Evolutionary conservation across 129 eudicot genomes (phyloP).

Genomic region (Cynara cardunculus): DNA sequence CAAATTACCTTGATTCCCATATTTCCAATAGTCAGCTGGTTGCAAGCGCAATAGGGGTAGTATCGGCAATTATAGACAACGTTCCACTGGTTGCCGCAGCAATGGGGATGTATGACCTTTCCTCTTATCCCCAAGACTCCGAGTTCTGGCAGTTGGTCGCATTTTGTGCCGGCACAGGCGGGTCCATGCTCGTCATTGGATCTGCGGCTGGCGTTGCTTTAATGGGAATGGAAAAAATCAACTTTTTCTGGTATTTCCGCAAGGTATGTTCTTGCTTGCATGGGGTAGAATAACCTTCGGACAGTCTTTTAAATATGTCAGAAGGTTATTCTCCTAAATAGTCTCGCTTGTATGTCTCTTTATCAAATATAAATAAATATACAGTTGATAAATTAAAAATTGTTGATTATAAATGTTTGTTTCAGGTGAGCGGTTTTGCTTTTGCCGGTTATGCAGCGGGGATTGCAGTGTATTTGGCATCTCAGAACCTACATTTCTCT

Average conservation of each 20-base stretch:
- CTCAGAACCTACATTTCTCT: slow-evolving; percentile 69
- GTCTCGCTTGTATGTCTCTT: background rate
- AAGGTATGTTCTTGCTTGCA: slow-evolving; percentile 47
- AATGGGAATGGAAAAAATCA: slow-evolving; percentile 96
- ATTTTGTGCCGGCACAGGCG: slow-evolving; percentile 96
- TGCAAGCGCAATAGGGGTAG: slow-evolving; percentile 95
- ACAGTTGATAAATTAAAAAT: background rate
- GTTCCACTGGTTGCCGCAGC: slow-evolving; percentile 99
- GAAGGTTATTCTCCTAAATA: background rate
- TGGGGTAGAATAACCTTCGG: background rate
- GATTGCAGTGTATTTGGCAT: slow-evolving; percentile 75
- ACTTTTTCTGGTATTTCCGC: slow-evolving; percentile 90
- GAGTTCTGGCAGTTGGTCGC: slow-evolving; percentile 94
- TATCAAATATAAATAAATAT: background rate
- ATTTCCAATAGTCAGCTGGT: slow-evolving; percentile 68
- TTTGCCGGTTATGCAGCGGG: slow-evolving; percentile 98
- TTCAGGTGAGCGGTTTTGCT: slow-evolving; percentile 90
- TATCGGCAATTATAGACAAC: slow-evolving; percentile 89
- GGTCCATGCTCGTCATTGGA: slow-evolving; percentile 94
- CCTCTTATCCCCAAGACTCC: slow-evolving; percentile 83
- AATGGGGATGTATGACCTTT: slow-evolving; percentile 96
- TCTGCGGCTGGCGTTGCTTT: slow-evolving; percentile 99
- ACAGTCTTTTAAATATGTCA: background rate
- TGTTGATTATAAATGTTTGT: background rate
- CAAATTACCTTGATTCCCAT: slow-evolving; percentile 88